Evolutionary conservation across 257 asterid species (phyloP).

Genomic region (Paraleonurus japonicus): DNA sequence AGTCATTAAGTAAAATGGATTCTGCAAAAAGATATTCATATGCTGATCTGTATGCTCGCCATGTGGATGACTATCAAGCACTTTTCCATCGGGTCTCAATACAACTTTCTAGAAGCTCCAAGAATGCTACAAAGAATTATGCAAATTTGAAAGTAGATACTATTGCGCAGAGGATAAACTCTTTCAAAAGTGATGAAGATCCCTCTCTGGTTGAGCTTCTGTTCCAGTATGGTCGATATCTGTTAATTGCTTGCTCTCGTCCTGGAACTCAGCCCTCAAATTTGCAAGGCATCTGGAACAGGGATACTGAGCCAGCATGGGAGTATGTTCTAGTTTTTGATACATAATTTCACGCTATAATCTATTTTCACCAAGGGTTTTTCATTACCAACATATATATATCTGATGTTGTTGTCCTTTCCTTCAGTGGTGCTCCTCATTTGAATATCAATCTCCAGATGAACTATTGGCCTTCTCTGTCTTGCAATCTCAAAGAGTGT

Average conservation of each 20-base stretch:
- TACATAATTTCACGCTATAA: constrained; percentile 4
- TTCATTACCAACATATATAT: not conserved
- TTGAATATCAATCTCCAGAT: constrained; percentile 84
- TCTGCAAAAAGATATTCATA: constrained; percentile 51
- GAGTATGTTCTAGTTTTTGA: constrained; percentile 51
- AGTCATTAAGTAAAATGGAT: constrained; percentile 41
- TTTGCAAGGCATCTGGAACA: constrained; percentile 87
- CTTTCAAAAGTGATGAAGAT: constrained; percentile 63
- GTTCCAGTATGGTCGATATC: constrained; percentile 77
- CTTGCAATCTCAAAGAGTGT: constrained; percentile 70
- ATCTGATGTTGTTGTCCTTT: constrained; percentile 9
- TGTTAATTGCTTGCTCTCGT: constrained; percentile 72
- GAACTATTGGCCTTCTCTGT: constrained; percentile 85
- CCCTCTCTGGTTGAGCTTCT: constrained; percentile 72
- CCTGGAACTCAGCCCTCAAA: constrained; percentile 76
- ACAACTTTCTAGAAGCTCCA: constrained; percentile 48
- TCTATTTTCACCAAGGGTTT: not conserved
- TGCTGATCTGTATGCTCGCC: constrained; percentile 60
- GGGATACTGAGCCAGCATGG: constrained; percentile 59
- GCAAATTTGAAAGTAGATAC: constrained; percentile 18
- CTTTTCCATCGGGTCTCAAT: constrained; percentile 72
- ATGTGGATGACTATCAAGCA: constrained; percentile 63
- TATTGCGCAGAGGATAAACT: constrained; percentile 58
- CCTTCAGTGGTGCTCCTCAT: constrained; percentile 72
- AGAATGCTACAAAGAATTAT: not conserved